Evolutionary conservation across 345 rosid species (phyloP).

Genomic region (Viola odorata): DNA sequence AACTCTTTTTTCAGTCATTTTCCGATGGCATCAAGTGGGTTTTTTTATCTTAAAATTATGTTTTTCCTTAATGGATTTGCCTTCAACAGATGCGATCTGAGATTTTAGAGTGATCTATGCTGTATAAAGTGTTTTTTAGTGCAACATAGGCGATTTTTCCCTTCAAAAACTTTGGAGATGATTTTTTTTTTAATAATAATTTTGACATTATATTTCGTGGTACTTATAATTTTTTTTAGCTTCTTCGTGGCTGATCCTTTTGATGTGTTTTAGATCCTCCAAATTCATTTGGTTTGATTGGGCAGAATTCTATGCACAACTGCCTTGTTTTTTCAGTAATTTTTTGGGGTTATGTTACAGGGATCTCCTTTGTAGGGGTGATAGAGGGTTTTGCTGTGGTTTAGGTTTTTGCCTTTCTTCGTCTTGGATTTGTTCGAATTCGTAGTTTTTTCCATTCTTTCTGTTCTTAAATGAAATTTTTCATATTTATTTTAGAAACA

Average conservation of each 20-base stretch:
- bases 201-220: not conserved
- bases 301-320: not conserved
- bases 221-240: not conserved
- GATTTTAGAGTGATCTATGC: slow-evolving; percentile 10
- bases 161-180: not conserved
- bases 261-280: slow-evolving; percentile 30
- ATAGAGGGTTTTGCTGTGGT: slow-evolving; percentile 37
- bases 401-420: slow-evolving; percentile 13
- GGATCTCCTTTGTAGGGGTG: slow-evolving; percentile 19
- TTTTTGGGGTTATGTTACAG: slow-evolving; percentile 5
- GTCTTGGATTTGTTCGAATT: not conserved
- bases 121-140: not conserved
- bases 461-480: not conserved
- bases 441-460: not conserved
- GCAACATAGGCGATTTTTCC: not conserved
- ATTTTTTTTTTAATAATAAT: not conserved
- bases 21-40: slow-evolving; percentile 5
- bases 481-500: slow-evolving; percentile 1
- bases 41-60: not conserved
- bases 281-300: slow-evolving; percentile 7
- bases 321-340: slow-evolving; percentile 8
- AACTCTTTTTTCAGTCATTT: not conserved
- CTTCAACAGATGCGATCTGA: slow-evolving; percentile 32
- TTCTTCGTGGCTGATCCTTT: slow-evolving; percentile 21
- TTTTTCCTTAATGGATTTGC: slow-evolving; percentile 11